Conservation (phyloP, 2,329 filamentous ascomycete genomes). For the Hymenoscyphus scutula region DNA sequence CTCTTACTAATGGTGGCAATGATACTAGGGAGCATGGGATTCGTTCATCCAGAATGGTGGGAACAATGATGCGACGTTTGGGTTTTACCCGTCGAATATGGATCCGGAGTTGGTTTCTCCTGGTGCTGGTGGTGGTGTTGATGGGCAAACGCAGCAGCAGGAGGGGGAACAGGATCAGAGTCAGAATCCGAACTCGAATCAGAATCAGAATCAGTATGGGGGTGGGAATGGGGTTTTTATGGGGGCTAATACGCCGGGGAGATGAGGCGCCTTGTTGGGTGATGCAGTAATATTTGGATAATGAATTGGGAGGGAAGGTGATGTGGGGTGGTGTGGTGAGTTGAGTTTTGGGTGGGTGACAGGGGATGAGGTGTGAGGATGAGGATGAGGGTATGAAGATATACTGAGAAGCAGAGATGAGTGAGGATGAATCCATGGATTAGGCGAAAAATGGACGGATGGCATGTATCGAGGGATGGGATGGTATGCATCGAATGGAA, state of each 20-base stretch:
- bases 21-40: slow-evolving; percentile 69
- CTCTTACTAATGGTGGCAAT: slow-evolving; percentile 30
- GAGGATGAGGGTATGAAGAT: no score
- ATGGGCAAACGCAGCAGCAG: background rate
- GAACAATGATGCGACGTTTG: slow-evolving; percentile 32
- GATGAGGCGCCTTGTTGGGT: slow-evolving; percentile 24
- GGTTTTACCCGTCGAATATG: slow-evolving; percentile 31
- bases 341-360: no score
- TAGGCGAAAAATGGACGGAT: no score
- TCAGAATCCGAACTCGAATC: no score
- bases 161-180: background rate
- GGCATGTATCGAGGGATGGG: no score
- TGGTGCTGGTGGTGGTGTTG: slow-evolving; percentile 20
- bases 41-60: slow-evolving; percentile 62
- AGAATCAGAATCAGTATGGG: background rate
- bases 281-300: background rate
- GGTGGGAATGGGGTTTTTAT: slow-evolving; percentile 36
- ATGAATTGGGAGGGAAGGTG: background rate
- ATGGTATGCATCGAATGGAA: no score
- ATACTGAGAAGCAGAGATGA: no score
- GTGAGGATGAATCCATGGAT: no score
- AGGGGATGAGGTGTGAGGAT: no score
- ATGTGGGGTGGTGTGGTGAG: background rate
- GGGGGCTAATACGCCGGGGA: slow-evolving; percentile 36
- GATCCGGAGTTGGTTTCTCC: slow-evolving; percentile 24